Evolutionary conservation across 257 asterid species (phyloP).

Genomic region (Forsythia viridissima): DNA sequence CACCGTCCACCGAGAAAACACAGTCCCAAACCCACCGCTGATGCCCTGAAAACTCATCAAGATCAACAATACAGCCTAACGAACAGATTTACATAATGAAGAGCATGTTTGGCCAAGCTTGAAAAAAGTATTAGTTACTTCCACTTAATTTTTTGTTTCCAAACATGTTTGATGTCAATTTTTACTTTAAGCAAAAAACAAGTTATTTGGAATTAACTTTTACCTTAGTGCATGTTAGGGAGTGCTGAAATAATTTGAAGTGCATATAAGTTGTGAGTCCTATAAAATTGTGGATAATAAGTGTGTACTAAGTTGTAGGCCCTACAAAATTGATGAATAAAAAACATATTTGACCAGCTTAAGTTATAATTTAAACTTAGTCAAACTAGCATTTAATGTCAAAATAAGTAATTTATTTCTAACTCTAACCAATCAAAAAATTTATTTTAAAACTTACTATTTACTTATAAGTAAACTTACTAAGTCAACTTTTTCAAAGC

Average conservation of each 20-base stretch:
- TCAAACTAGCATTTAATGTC: neutral
- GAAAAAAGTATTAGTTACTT: neutral
- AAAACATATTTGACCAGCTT: no score
- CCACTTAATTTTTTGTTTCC: neutral
- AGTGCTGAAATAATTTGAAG: no score
- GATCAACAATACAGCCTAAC: slow-evolving; percentile 9
- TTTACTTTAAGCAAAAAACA: neutral
- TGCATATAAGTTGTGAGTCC: no score
- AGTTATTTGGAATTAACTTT: neutral
- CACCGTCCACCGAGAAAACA: slow-evolving; percentile 95
- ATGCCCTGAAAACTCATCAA: slow-evolving; percentile 61
- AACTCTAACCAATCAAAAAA: neutral
- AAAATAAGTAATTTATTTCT: neutral
- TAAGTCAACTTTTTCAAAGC: neutral
- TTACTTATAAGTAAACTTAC: neutral
- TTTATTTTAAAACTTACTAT: neutral
- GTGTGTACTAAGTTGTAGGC: no score
- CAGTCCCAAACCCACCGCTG: slow-evolving; percentile 99
- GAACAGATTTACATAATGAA: neutral
- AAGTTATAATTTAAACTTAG: no score
- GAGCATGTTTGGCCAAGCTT: neutral
- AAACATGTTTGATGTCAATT: neutral
- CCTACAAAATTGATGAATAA: no score
- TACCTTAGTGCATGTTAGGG: neutral
- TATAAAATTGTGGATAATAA: no score